These are phyloP conservation scores for Ligustrum vulgare DNA, from an alignment of 257 asterid genomes.

Conservation along the genomic window DNA sequence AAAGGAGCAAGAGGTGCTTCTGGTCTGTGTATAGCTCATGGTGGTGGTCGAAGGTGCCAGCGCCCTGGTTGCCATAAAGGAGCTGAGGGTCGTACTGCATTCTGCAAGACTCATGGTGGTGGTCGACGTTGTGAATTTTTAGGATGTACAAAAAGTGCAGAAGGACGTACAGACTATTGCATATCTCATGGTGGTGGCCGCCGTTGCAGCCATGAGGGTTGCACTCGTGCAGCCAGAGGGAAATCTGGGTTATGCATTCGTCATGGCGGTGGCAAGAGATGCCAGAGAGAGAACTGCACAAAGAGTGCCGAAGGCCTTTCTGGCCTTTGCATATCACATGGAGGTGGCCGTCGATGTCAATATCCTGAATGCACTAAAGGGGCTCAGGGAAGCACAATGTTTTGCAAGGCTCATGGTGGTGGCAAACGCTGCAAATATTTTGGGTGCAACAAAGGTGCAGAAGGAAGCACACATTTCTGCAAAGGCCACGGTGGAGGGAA, in stretches of 20 bases:
- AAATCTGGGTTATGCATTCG: conserved; percentile 55
- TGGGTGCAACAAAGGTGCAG: conserved; percentile 53
- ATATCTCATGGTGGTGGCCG: conserved; percentile 63
- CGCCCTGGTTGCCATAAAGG: conserved; percentile 47
- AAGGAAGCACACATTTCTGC: conserved; percentile 53
- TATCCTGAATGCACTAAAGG: conserved; percentile 43
- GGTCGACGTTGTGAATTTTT: conserved; percentile 54
- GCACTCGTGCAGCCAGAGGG: conserved; percentile 54
- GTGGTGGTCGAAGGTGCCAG: conserved; percentile 58
- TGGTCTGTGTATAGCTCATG: conserved; percentile 51
- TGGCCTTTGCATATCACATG: conserved; percentile 58
- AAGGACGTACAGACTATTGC: conserved; percentile 51
- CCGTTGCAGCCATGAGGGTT: conserved; percentile 46
- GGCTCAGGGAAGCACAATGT: conserved; percentile 56
- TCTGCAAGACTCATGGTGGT: conserved; percentile 59
- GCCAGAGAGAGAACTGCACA: conserved; percentile 44
- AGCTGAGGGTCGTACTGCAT: conserved; percentile 57
- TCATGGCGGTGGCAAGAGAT: conserved; percentile 58
- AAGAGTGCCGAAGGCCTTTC: conserved; percentile 58
- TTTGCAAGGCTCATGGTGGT: conserved; percentile 58
- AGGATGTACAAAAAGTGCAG: conserved; percentile 56
- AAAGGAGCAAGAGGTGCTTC: conserved; percentile 62
- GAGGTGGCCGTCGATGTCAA: conserved; percentile 56
- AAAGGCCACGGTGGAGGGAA: conserved; percentile 63
- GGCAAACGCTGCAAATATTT: conserved; percentile 45